Conservation (phyloP, 495 filamentous ascomycete species). For the Penicillium canescens region DNA sequence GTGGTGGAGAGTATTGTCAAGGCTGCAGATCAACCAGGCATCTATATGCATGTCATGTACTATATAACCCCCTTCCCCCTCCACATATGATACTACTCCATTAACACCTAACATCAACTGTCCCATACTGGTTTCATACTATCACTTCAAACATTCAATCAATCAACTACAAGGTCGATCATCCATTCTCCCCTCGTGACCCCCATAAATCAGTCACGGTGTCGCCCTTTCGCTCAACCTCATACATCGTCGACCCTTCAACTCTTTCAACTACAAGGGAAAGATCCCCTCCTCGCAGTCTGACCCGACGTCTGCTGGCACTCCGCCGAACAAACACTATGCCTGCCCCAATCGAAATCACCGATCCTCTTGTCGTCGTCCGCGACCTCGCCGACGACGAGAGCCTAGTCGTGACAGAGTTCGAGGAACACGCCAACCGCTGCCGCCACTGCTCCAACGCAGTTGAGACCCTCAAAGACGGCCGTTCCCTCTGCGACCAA, state of each 20-base stretch:
- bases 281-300: slow-evolving; percentile 17
- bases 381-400: slow-evolving; percentile 49
- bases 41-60: no score
- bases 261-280: slow-evolving; percentile 20
- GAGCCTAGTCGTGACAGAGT: slow-evolving; percentile 20
- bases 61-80: no score
- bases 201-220: slow-evolving; percentile 31
- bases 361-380: slow-evolving; percentile 32
- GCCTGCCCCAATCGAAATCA: slow-evolving; percentile 29
- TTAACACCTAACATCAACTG: not conserved
- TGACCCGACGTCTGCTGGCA: slow-evolving; percentile 16
- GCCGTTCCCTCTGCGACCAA: slow-evolving; percentile 46
- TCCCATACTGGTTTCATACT: not conserved
- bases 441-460: slow-evolving; percentile 45
- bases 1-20: no score
- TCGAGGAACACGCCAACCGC: slow-evolving; percentile 21
- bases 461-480: slow-evolving; percentile 33
- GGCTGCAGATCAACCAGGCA: no score
- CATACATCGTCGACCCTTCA: slow-evolving; percentile 26
- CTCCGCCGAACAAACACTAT: slow-evolving; percentile 33
- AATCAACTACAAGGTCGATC: slow-evolving; percentile 11
- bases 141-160: not conserved
- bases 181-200: slow-evolving; percentile 23
- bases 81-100: not conserved
- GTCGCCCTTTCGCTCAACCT: slow-evolving; percentile 33